A percentile compares a stretch with the other conserved stretches of the same genome.
Evolutionary conservation across 1,139 yeast genomes (phyloP).

Genomic region (Suhomyces bokatorum): DNA sequence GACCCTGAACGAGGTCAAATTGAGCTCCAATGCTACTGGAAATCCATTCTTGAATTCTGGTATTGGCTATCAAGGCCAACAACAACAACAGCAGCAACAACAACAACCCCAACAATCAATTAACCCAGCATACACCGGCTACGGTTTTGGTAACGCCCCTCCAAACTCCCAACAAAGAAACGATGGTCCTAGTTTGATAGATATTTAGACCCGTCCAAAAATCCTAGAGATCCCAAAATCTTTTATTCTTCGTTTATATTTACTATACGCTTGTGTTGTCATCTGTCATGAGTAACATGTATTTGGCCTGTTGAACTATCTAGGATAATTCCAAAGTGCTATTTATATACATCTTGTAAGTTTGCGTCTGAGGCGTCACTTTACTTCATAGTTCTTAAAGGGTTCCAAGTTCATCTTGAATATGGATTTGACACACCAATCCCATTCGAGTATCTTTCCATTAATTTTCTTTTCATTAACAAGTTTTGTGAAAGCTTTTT

Average conservation of each 20-base stretch:
- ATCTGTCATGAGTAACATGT: too few relatives aligned
- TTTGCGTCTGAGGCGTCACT: not conserved
- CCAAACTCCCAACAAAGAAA: conserved; percentile 34
- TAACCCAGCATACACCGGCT: conserved; percentile 71
- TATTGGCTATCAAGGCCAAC: conserved; percentile 61
- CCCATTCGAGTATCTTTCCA: conserved; percentile 56
- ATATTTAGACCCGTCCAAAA: conserved; percentile 28
- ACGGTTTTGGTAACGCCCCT: conserved; percentile 82
- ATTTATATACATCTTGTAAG: not conserved
- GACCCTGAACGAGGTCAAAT: conserved; percentile 38
- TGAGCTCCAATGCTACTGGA: conserved; percentile 49
- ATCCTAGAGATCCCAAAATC: conserved; percentile 10
- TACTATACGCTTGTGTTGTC: conserved; percentile 1
- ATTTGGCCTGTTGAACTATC: too few relatives aligned
- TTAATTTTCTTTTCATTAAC: conserved; percentile 22
- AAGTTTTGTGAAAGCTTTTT: conserved; percentile 38
- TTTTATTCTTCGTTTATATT: conserved; percentile 5
- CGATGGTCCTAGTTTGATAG: conserved; percentile 52
- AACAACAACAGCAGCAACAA: conserved; percentile 52
- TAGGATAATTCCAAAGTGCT: not conserved
- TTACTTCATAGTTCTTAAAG: conserved; percentile 25
- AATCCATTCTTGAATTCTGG: conserved; percentile 80
- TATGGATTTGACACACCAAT: conserved; percentile 64
- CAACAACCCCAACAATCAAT: conserved; percentile 26
- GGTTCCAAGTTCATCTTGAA: conserved; percentile 46